phyloP scores from a whole-genome alignment of 2,329 filamentous ascomycete genomes.

The Aureobasidium vineae region DNA sequence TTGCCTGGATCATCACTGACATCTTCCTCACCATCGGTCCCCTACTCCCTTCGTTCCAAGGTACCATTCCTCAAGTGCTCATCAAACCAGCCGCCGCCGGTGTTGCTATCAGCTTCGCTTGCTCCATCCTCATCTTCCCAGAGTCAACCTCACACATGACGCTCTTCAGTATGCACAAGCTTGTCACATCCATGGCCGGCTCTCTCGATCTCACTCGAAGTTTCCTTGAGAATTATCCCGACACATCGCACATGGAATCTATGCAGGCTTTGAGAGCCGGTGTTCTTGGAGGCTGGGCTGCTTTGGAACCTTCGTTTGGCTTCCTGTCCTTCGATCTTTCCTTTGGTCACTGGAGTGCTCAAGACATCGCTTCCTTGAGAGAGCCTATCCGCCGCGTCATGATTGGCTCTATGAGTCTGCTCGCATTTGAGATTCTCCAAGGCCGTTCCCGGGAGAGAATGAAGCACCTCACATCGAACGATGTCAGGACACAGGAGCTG shows the following conservation, averaged over 20 bases:
- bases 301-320: conserved; percentile 28
- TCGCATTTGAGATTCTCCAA: conserved; percentile 21
- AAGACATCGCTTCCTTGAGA: conserved; percentile 45
- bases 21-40: conserved; percentile 25
- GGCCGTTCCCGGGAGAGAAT: conserved; percentile 7
- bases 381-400: conserved; percentile 42
- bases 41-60: conserved; percentile 21
- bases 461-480: neutral
- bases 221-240: conserved; percentile 13
- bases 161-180: conserved; percentile 19
- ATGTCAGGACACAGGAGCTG: neutral
- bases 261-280: conserved; percentile 22
- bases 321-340: conserved; percentile 53
- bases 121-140: conserved; percentile 26
- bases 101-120: conserved; percentile 23
- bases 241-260: conserved; percentile 6
- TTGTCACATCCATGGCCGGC: conserved; percentile 6
- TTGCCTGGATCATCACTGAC: conserved; percentile 26
- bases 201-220: conserved; percentile 9
- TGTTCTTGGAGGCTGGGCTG: conserved; percentile 23
- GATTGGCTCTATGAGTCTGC: conserved; percentile 29
- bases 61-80: conserved; percentile 24
- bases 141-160: conserved; percentile 27
- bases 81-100: conserved; percentile 26
- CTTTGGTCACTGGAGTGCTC: conserved; percentile 47